Percentiles rank a stretch among this genome's conserved stretches.
These are phyloP conservation scores for Blastocystis sp. DNA, from an alignment of 352 stramenopile species.

Conservation along the genomic window DNA sequence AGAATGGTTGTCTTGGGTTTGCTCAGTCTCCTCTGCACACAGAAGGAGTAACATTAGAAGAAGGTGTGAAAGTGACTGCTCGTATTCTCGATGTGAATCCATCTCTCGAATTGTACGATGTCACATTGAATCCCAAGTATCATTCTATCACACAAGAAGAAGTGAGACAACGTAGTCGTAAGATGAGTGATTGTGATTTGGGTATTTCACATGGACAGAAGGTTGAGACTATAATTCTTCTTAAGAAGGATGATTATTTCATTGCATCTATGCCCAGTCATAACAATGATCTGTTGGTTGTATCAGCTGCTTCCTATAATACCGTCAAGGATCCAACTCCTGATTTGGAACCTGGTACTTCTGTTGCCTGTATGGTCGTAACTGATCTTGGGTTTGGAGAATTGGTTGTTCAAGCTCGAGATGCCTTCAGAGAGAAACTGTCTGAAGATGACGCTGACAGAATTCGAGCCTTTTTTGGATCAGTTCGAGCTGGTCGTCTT, in stretches of 20 bases:
- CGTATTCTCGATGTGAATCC: conserved; percentile 49
- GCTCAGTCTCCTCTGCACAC: conserved; percentile 33
- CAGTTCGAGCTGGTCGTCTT: not conserved
- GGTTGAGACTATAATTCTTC: not conserved
- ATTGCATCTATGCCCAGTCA: not conserved
- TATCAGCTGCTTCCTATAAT: not conserved
- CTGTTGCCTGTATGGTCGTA: not conserved
- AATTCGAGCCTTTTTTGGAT: conserved; percentile 2
- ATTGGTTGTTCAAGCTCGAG: not conserved
- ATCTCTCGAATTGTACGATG: conserved; percentile 24
- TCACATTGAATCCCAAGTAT: conserved; percentile 18
- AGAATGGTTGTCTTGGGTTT: conserved; percentile 27
- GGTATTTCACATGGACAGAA: not conserved
- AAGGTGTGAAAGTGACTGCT: conserved; percentile 32
- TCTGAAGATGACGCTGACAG: not conserved
- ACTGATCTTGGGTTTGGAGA: not conserved
- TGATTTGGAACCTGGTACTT: not conserved
- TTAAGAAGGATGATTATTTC: conserved; percentile 37
- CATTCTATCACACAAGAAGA: not conserved
- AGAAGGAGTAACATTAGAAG: not conserved
- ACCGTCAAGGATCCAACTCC: not conserved
- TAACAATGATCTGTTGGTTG: conserved; percentile 9
- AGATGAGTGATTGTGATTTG: not conserved
- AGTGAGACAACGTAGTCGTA: not conserved
- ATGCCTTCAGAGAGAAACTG: not conserved